Evolutionary conservation across 2,329 filamentous ascomycete genomes (phyloP).

Genomic region (Talaromyces marneffei): DNA sequence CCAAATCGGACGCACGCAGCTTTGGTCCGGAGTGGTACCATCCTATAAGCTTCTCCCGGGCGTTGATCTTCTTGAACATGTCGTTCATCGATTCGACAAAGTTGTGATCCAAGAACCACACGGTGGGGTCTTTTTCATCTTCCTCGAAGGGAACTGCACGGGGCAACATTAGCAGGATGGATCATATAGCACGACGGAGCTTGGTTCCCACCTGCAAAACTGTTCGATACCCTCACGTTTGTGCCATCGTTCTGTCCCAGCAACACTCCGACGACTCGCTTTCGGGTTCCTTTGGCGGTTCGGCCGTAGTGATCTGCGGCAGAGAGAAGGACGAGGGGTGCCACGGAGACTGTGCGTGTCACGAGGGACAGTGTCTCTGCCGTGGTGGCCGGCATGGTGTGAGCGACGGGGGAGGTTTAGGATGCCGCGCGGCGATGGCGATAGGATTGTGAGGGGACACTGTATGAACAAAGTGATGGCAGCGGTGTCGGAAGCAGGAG

Average conservation of each 20-base stretch:
- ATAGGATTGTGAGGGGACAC: neutral
- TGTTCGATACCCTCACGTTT: slow-evolving; percentile 95
- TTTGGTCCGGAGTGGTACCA: slow-evolving; percentile 99
- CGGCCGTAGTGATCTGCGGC: slow-evolving; percentile 98
- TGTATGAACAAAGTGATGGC: neutral
- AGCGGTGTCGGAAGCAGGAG: neutral
- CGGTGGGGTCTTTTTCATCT: slow-evolving; percentile 95
- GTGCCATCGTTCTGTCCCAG: slow-evolving; percentile 94
- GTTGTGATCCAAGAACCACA: slow-evolving; percentile 99
- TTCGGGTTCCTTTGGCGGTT: slow-evolving; percentile 78
- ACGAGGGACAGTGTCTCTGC: slow-evolving; percentile 94
- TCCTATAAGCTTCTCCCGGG: slow-evolving; percentile 95
- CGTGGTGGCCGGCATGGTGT: slow-evolving; percentile 89
- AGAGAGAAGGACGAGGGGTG: slow-evolving; percentile 93
- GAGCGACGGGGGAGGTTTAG: slow-evolving; percentile 14
- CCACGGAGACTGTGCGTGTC: slow-evolving; percentile 90
- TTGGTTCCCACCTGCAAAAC: slow-evolving; percentile 70
- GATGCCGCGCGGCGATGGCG: neutral
- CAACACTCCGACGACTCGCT: slow-evolving; percentile 87
- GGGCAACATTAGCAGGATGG: neutral
- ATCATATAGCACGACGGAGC: neutral
- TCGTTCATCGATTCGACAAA: slow-evolving; percentile 99
- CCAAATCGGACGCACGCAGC: slow-evolving; percentile 88
- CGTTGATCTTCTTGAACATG: slow-evolving; percentile 99
- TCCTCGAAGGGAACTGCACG: slow-evolving; percentile 87